phyloP scores from a whole-genome alignment of 352 stramenopile species.

The Phytophthora pisi region DNA sequence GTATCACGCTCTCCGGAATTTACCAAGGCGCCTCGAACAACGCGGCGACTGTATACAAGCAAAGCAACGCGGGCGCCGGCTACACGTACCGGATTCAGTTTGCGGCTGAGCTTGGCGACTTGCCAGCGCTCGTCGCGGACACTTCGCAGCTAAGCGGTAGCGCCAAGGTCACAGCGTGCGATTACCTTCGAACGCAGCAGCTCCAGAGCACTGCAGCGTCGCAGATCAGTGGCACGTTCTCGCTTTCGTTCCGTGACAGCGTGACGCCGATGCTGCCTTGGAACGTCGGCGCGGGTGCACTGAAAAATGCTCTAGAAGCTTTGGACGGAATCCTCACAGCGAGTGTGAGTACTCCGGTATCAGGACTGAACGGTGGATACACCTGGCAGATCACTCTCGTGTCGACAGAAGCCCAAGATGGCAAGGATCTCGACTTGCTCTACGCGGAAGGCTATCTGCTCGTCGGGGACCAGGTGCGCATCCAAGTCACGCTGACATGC shows the following conservation, averaged over 20 bases:
- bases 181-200: slow-evolving; percentile 82
- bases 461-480: slow-evolving; percentile 42
- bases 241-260: slow-evolving; percentile 71
- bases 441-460: slow-evolving; percentile 89
- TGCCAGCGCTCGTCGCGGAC: slow-evolving; percentile 62
- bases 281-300: slow-evolving; percentile 50
- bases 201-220: slow-evolving; percentile 57
- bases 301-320: slow-evolving; percentile 70
- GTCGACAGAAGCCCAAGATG: slow-evolving; percentile 55
- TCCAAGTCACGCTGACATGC: slow-evolving; percentile 52
- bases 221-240: slow-evolving; percentile 86
- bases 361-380: slow-evolving; percentile 56
- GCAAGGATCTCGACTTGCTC: slow-evolving; percentile 52
- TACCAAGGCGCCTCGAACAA: slow-evolving; percentile 72
- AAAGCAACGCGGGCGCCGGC: slow-evolving; percentile 49
- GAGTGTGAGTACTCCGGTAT: slow-evolving; percentile 42
- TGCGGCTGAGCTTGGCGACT: slow-evolving; percentile 75
- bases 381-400: slow-evolving; percentile 90
- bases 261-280: slow-evolving; percentile 77
- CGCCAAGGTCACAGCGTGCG: slow-evolving; percentile 84
- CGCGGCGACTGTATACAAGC: slow-evolving; percentile 83
- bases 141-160: slow-evolving; percentile 45
- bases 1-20: slow-evolving; percentile 88
- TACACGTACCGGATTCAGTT: slow-evolving; percentile 82
- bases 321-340: slow-evolving; percentile 80